phyloP scores from a whole-genome alignment of 2,329 filamentous ascomycete genomes.

The Phyllosticta capitalensis region DNA sequence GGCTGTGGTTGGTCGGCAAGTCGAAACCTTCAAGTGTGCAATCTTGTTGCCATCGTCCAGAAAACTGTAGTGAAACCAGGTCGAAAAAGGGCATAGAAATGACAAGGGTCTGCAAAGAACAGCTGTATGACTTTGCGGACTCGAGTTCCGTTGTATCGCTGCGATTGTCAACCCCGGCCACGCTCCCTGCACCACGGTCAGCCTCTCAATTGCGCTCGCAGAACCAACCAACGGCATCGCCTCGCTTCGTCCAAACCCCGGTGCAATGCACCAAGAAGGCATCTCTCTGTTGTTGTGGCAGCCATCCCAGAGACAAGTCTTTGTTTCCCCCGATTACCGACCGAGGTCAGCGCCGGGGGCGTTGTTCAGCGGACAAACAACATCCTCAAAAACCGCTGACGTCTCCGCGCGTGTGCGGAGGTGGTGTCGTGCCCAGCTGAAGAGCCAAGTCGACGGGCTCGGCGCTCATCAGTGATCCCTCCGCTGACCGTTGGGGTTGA shows the following conservation, averaged over 20 bases:
- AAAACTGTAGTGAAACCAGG: neutral
- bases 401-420: constrained; percentile 31
- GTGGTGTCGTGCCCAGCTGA: constrained; percentile 15
- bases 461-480: constrained; percentile 49
- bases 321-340: constrained; percentile 66
- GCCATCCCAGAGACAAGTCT: constrained; percentile 86
- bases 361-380: constrained; percentile 70
- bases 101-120: neutral
- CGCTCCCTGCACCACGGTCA: constrained; percentile 6
- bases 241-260: constrained; percentile 12
- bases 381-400: constrained; percentile 86
- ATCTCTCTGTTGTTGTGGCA: constrained; percentile 72
- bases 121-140: neutral
- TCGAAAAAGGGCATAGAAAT: neutral
- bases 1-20: constrained; percentile 10
- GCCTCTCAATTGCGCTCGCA: constrained; percentile 21
- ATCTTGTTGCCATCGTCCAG: neutral
- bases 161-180: constrained; percentile 2
- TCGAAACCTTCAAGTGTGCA: constrained; percentile 6
- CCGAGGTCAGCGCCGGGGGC: constrained; percentile 47
- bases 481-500: constrained; percentile 46
- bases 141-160: neutral
- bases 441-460: constrained; percentile 27
- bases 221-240: constrained; percentile 15
- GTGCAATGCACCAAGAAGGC: constrained; percentile 15